phyloP scores from a whole-genome alignment of 164 flowering plant genomes.

The Berberis thunbergii region DNA sequence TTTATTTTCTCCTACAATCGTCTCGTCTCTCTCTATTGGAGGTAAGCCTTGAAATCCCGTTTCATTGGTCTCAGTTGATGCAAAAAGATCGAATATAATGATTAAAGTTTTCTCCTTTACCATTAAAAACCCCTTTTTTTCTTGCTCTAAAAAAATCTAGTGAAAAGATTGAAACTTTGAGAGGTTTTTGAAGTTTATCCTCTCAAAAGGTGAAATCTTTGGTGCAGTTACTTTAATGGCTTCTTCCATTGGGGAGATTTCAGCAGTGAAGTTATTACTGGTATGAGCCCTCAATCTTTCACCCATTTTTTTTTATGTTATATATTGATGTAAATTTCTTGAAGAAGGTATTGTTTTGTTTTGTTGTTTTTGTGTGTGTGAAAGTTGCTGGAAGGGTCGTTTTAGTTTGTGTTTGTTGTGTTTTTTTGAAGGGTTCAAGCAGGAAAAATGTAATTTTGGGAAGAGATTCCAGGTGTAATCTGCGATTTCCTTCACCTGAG shows the following conservation, averaged over 20 bases:
- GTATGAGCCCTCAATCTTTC: conserved; percentile 2
- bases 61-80: too few relatives aligned
- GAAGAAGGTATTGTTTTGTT: background rate
- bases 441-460: conserved; percentile 11
- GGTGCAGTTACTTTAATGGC: conserved; percentile 7
- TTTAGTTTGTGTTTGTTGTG: background rate
- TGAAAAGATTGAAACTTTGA: too few relatives aligned
- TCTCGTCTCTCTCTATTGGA: too few relatives aligned
- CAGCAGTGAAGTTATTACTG: conserved; percentile 13
- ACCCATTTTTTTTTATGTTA: background rate
- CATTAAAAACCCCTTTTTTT: too few relatives aligned
- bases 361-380: background rate
- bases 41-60: too few relatives aligned
- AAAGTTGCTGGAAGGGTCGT: too few relatives aligned
- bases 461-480: background rate
- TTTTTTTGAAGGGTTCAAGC: conserved; percentile 9
- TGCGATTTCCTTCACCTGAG: conserved; percentile 4
- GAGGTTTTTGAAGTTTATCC: too few relatives aligned
- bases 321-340: background rate
- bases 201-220: background rate
- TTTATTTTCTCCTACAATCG: too few relatives aligned
- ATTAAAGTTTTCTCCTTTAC: too few relatives aligned
- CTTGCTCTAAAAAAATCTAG: too few relatives aligned
- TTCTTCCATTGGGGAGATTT: conserved; percentile 2
- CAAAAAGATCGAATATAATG: too few relatives aligned